Evolutionary conservation across 2,329 filamentous ascomycete species (phyloP), one percentile per base, ranked within the genome.

Genomic region (Meredithiella fracta): DNA sequence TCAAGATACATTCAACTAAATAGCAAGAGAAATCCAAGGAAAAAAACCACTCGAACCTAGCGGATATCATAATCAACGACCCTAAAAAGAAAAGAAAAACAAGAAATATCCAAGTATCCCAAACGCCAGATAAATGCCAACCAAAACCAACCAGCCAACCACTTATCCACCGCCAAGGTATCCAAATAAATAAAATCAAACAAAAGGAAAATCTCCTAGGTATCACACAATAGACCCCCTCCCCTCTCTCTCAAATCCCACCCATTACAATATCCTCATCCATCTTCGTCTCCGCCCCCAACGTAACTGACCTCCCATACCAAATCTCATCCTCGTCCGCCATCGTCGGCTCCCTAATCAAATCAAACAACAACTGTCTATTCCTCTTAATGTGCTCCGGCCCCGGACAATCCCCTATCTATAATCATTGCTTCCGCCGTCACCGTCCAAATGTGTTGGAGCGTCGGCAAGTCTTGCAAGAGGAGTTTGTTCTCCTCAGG

Each of bases 391-490:
- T 83, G 59, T 82, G 77, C 58, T 76, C 69, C 0, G 77, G 22
- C 75, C 70, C 58, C 74, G 69, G 4, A 83, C 79, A 54, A 83
- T 77, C 31, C 71, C 34, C 79, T 70, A 52, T 81, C 72, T 3
- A 83, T 66, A 31, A 83, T 79, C 38, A 81, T 63, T 3, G 78
- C 76, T 62, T 83, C 80, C 17, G 80, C 80, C 0, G 79, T 82
- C 22, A 73, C 69, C n/a, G 75, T 65, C 79, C 80, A 83, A 38
- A 83, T 76, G 52, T 79, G 72, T 58, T 79, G 76, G 26, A 83
- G 63, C 4, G 71, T 67, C 0, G 78, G 79, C 11, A 82, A 67
- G 60, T 83, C 79, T 1, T 70, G 64, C 1, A 83, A 64, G 1
- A 83, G 60, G 2, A 69, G 62, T 49, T 71, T 71, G 1, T 77